Evolutionary conservation across 2,329 filamentous ascomycete genomes (phyloP).

Genomic region (Sporothrix dimorphospora): DNA sequence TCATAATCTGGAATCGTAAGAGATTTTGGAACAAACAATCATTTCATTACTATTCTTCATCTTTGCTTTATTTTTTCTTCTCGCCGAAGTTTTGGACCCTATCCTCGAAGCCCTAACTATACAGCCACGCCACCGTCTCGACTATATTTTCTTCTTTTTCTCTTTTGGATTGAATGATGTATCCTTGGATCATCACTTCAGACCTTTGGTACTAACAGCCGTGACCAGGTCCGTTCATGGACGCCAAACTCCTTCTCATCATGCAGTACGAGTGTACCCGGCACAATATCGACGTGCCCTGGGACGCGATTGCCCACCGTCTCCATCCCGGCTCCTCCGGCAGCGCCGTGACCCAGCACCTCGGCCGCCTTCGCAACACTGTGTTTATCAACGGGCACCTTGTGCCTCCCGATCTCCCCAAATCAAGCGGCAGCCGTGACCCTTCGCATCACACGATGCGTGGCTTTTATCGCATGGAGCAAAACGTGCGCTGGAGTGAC

Average conservation of each 20-base stretch:
- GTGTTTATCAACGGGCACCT: slow-evolving; percentile 47
- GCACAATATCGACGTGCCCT: slow-evolving; percentile 43
- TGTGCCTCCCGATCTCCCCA: slow-evolving; percentile 42
- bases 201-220: not conserved
- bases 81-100: not conserved
- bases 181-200: not conserved
- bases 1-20: slow-evolving; percentile 50
- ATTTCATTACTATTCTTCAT: not conserved
- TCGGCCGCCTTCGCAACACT: slow-evolving; percentile 42
- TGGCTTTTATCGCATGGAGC: not conserved
- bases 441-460: not conserved
- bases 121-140: not conserved
- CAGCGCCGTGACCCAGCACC: slow-evolving; percentile 45
- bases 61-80: not conserved
- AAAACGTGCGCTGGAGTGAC: not conserved
- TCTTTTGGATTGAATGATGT: not conserved
- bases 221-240: slow-evolving; percentile 49
- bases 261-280: slow-evolving; percentile 47
- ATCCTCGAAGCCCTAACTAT: not conserved
- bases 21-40: slow-evolving; percentile 35
- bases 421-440: not conserved
- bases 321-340: slow-evolving; percentile 48
- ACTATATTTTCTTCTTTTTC: not conserved
- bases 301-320: slow-evolving; percentile 47
- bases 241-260: slow-evolving; percentile 49